phyloP scores from a whole-genome alignment of 2,329 filamentous ascomycete genomes.

The Cladosporium sp. region DNA sequence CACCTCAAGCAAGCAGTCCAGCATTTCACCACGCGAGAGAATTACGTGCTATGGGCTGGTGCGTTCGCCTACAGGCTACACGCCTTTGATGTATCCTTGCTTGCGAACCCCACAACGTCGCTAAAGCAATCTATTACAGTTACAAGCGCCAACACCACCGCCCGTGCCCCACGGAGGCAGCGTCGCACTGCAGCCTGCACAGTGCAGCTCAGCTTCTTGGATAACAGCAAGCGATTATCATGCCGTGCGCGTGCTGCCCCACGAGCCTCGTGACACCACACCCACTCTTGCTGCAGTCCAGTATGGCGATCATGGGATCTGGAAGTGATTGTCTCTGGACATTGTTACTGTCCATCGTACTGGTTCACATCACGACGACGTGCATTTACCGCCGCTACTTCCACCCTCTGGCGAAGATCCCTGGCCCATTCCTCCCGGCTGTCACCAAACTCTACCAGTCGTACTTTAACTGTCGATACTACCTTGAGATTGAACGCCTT shows the following conservation, averaged over 20 bases:
- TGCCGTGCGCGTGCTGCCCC: background rate
- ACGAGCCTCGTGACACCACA: background rate
- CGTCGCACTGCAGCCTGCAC: background rate
- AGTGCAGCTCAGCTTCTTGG: background rate
- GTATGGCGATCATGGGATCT: background rate
- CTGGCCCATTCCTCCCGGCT: slow-evolving; percentile 36
- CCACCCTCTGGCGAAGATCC: slow-evolving; percentile 41
- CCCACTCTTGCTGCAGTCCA: background rate
- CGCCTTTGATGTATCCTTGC: background rate
- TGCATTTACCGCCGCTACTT: slow-evolving; percentile 40
- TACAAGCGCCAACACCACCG: background rate
- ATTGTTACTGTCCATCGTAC: background rate
- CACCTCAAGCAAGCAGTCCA: background rate
- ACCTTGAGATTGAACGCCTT: slow-evolving; percentile 25
- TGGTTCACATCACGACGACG: background rate
- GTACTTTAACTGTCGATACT: slow-evolving; percentile 24
- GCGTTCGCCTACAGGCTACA: background rate
- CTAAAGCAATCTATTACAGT: background rate
- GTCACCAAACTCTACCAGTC: slow-evolving; percentile 23
- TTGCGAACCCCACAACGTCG: background rate
- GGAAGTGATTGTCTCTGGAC: background rate
- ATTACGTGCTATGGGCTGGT: background rate
- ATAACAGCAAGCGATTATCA: background rate
- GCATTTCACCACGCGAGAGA: background rate
- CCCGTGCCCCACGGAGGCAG: background rate